Percentiles rank a stretch among this genome's conserved stretches.
Evolutionary conservation across 352 stramenopile species (phyloP).

Genomic region (Pythium insidiosum): DNA sequence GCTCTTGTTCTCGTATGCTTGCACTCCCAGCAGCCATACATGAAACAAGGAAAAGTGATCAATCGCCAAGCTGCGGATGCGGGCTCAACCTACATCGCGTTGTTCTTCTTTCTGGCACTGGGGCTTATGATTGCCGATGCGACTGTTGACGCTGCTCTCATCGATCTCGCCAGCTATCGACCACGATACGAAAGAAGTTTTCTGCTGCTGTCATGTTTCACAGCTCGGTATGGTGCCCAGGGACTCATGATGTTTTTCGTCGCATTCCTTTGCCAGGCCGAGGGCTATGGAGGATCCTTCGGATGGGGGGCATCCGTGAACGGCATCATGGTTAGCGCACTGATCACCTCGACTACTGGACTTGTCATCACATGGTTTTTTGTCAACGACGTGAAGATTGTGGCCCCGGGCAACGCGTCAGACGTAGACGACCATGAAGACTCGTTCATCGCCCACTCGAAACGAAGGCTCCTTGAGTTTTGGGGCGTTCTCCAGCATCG

Average conservation of each 20-base stretch:
- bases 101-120: slow-evolving; percentile 40
- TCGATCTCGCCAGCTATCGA: slow-evolving; percentile 29
- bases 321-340: slow-evolving; percentile 28
- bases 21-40: slow-evolving; percentile 28
- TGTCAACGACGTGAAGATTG: slow-evolving; percentile 17
- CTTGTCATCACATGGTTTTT: slow-evolving; percentile 27
- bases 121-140: slow-evolving; percentile 40
- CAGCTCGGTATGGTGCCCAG: slow-evolving; percentile 26
- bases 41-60: slow-evolving; percentile 20
- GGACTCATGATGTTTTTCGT: slow-evolving; percentile 33
- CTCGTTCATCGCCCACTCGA: no score
- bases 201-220: slow-evolving; percentile 27
- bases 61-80: slow-evolving; percentile 25
- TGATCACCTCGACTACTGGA: slow-evolving; percentile 14
- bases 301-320: slow-evolving; percentile 36
- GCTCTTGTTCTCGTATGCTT: slow-evolving; percentile 28
- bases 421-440: no score
- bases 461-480: slow-evolving; percentile 7
- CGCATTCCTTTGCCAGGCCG: slow-evolving; percentile 44
- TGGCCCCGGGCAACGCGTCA: neutral
- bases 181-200: slow-evolving; percentile 2
- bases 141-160: slow-evolving; percentile 31
- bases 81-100: slow-evolving; percentile 33
- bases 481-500: slow-evolving; percentile 29
- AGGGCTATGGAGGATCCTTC: slow-evolving; percentile 41